phyloP scores from a whole-genome alignment of 2,329 filamentous ascomycete genomes.

The Cylindrodendrum hubeiense region DNA sequence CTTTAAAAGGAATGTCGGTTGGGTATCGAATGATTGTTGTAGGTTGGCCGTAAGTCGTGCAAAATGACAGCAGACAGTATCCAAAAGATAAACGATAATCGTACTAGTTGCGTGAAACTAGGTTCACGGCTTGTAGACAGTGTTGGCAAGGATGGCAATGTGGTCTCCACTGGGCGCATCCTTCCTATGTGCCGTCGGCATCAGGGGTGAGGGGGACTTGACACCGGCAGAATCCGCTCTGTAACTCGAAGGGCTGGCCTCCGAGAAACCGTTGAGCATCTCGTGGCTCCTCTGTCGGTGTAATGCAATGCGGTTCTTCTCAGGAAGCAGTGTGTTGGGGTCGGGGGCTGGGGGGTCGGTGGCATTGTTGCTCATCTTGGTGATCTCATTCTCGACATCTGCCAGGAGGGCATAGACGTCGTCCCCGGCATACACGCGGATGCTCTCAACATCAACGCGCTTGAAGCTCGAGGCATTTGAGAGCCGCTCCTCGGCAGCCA shows the following conservation, averaged over 20 bases:
- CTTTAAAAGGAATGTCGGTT: slow-evolving; percentile 24
- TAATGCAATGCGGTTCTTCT: slow-evolving; percentile 52
- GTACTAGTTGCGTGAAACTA: slow-evolving; percentile 12
- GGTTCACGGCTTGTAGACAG: slow-evolving; percentile 61
- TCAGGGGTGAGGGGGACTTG: slow-evolving; percentile 45
- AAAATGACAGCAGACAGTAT: slow-evolving; percentile 8
- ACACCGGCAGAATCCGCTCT: slow-evolving; percentile 44
- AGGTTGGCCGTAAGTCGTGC: slow-evolving; percentile 44
- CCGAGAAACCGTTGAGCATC: slow-evolving; percentile 55
- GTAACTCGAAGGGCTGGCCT: slow-evolving; percentile 25
- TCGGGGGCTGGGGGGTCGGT: slow-evolving; percentile 16
- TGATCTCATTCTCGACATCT: slow-evolving; percentile 69
- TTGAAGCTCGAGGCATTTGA: slow-evolving; percentile 41
- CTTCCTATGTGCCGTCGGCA: slow-evolving; percentile 49
- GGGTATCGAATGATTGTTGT: slow-evolving; percentile 46
- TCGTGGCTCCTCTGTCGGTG: slow-evolving; percentile 66
- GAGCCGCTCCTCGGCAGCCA: slow-evolving; percentile 42
- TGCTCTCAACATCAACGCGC: slow-evolving; percentile 69
- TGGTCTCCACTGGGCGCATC: slow-evolving; percentile 43
- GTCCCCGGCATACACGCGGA: slow-evolving; percentile 75
- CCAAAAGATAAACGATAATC: slow-evolving; percentile 11
- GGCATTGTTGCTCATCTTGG: slow-evolving; percentile 49
- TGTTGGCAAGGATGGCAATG: slow-evolving; percentile 60
- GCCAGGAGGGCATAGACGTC: slow-evolving; percentile 76
- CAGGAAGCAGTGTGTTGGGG: slow-evolving; percentile 31